A percentile compares a stretch with the other conserved stretches of the same genome.
phyloP scores from a whole-genome alignment of 1,139 yeast species.

The Geotrichum candidum region DNA sequence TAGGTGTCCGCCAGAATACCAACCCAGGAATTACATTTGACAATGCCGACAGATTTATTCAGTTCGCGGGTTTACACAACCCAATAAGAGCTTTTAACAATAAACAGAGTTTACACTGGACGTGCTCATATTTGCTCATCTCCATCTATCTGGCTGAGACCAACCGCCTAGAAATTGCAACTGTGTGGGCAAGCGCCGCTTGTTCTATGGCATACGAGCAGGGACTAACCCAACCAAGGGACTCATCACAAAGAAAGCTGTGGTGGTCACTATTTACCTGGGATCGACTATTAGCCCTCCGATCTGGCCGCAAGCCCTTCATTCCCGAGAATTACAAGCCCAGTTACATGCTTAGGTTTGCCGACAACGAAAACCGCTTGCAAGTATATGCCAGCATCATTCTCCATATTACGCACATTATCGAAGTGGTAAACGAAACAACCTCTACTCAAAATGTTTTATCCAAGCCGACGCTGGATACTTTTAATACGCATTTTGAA shows the following conservation, averaged over 20 bases:
- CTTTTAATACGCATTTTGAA: slow-evolving; percentile 20
- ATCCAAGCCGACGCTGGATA: slow-evolving; percentile 16
- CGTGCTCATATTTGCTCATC: slow-evolving; percentile 16
- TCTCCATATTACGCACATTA: slow-evolving; percentile 15
- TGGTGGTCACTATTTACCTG: slow-evolving; percentile 22
- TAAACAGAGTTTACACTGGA: neutral
- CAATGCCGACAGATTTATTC: neutral
- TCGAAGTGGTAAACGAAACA: slow-evolving; percentile 16
- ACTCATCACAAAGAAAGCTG: slow-evolving; percentile 11
- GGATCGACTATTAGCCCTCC: slow-evolving; percentile 20
- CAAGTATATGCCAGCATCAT: neutral
- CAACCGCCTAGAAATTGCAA: slow-evolving; percentile 15
- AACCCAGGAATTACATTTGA: slow-evolving; percentile 4
- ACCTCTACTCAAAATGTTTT: slow-evolving; percentile 13
- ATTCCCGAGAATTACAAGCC: slow-evolving; percentile 8
- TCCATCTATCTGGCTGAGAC: slow-evolving; percentile 20
- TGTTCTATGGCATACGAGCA: slow-evolving; percentile 19
- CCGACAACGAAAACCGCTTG: neutral
- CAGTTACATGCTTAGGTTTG: neutral
- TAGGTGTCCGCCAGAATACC: slow-evolving; percentile 24
- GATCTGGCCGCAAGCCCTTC: slow-evolving; percentile 13
- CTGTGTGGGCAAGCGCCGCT: slow-evolving; percentile 22
- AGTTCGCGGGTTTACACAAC: neutral
- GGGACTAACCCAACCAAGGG: slow-evolving; percentile 14
- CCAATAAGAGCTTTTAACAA: neutral